Conservation (phyloP, 2,329 filamentous ascomycete species). For the Cladosporium colombiae region DNA sequence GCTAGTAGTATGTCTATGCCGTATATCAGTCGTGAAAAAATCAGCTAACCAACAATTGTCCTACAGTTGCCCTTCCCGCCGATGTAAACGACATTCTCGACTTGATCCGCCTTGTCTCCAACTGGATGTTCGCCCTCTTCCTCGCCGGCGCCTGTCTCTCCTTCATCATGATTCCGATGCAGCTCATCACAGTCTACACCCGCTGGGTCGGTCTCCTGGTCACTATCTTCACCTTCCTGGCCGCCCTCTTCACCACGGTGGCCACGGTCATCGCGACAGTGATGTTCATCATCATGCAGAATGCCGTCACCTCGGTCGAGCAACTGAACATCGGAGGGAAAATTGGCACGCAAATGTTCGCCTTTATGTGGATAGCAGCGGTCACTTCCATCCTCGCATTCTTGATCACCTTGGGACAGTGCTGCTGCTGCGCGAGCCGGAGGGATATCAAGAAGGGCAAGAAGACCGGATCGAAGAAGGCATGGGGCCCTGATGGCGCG, state of each 20-base stretch:
- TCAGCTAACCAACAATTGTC: constrained; percentile 27
- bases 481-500: constrained; percentile 24
- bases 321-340: constrained; percentile 74
- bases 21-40: too few species aligned
- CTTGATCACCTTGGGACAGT: constrained; percentile 69
- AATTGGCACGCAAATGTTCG: constrained; percentile 75
- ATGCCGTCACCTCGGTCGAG: constrained; percentile 68
- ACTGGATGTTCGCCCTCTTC: constrained; percentile 90
- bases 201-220: constrained; percentile 65
- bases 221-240: constrained; percentile 66
- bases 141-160: constrained; percentile 69
- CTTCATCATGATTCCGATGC: constrained; percentile 69
- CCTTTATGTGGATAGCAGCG: constrained; percentile 84
- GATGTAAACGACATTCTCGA: constrained; percentile 72
- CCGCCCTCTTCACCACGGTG: constrained; percentile 66
- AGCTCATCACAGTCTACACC: constrained; percentile 55
- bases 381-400: constrained; percentile 69
- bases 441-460: constrained; percentile 54
- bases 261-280: constrained; percentile 76
- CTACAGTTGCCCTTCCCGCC: constrained; percentile 69
- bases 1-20: constrained; percentile 64
- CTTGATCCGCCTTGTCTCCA: constrained; percentile 72
- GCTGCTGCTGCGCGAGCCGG: constrained; percentile 70
- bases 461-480: constrained; percentile 43
- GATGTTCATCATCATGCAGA: constrained; percentile 79